Evolutionary conservation across 78 protist species (phyloP).

Genomic region (Bodo saltans): DNA sequence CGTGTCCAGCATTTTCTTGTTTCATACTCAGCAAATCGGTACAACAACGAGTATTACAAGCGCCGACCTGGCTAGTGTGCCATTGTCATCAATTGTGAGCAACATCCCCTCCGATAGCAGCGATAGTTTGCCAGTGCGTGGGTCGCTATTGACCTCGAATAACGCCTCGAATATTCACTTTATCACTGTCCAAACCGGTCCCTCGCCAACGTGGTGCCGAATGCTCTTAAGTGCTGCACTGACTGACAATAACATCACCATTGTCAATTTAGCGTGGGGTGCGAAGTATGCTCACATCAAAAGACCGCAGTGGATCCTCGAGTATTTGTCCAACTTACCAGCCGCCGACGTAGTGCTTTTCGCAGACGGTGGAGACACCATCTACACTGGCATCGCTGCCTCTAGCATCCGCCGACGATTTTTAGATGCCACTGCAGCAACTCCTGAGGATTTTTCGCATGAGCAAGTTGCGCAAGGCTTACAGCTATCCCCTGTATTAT

Average conservation of each 20-base stretch:
- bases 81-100: too few relatives aligned
- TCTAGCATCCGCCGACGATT: background rate
- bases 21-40: too few relatives aligned
- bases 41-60: too few relatives aligned
- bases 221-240: background rate
- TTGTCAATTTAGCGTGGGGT: constrained; percentile 1
- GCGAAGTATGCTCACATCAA: background rate
- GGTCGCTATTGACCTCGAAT: too few relatives aligned
- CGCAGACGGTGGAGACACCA: constrained; percentile 4
- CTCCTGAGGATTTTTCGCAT: background rate
- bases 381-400: background rate
- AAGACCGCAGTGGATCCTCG: background rate
- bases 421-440: background rate
- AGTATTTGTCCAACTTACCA: background rate
- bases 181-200: background rate
- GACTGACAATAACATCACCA: background rate
- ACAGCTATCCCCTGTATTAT: background rate
- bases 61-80: too few relatives aligned
- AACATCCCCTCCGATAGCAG: too few relatives aligned
- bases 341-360: background rate
- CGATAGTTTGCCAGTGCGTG: too few relatives aligned
- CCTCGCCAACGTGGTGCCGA: constrained; percentile 8
- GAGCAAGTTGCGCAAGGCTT: background rate
- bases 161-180: constrained; percentile 8
- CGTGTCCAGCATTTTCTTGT: too few relatives aligned